Conservation (phyloP, 768 basidiomycete species). For the Suillus decipiens region DNA sequence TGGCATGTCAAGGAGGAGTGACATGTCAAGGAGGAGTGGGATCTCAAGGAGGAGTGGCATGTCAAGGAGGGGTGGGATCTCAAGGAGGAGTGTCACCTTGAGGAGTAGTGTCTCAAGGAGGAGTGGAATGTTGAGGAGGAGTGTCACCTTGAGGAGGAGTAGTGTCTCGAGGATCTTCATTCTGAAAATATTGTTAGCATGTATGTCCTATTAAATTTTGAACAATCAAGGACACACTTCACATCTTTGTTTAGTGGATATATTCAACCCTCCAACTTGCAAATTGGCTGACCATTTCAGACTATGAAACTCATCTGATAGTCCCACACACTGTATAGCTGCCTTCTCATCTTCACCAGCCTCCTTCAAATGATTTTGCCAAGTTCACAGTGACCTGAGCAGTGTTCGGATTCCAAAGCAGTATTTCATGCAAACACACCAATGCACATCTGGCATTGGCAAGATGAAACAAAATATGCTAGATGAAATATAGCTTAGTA, state of each 20-base stretch:
- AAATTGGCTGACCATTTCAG: background rate
- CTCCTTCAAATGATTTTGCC: background rate
- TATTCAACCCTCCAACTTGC: background rate
- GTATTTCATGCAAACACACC: background rate
- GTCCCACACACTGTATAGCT: background rate
- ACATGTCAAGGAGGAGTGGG: background rate
- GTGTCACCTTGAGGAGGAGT: too few species aligned
- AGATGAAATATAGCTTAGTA: background rate
- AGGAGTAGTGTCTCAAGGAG: too few species aligned
- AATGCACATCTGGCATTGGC: background rate
- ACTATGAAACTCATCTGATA: background rate
- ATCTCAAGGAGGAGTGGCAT: background rate
- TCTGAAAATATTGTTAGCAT: background rate
- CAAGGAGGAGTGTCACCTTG: background rate
- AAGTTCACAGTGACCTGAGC: too few species aligned
- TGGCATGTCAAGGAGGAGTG: background rate
- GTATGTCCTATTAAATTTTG: background rate
- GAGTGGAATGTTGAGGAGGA: too few species aligned
- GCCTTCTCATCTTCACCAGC: background rate
- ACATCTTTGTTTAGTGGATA: background rate
- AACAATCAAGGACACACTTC: background rate
- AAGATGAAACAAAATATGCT: background rate
- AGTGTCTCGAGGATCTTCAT: background rate
- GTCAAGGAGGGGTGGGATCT: background rate
- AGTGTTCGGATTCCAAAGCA: conserved; percentile 13